Evolutionary conservation across 1,284 basidiomycete genomes (phyloP).

Genomic region (Microbotryomycetes sp.): DNA sequence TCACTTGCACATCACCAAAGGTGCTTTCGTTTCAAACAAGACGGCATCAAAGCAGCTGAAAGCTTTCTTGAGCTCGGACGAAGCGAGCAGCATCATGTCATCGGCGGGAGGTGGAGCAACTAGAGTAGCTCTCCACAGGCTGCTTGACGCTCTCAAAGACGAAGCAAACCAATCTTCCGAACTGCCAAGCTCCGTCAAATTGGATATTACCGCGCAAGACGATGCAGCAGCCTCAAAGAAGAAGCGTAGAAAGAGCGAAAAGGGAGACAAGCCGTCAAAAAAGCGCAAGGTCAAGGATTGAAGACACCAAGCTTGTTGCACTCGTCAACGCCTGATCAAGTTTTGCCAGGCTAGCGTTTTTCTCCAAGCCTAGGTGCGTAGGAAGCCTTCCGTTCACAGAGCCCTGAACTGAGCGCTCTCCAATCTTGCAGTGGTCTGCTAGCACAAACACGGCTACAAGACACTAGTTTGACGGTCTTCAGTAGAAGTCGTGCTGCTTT

Average conservation of each 20-base stretch:
- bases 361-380: too few relatives aligned
- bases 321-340: too few relatives aligned
- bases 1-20: slow-evolving; percentile 5
- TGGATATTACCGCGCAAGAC: not conserved
- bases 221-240: not conserved
- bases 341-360: too few relatives aligned
- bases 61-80: slow-evolving; percentile 11
- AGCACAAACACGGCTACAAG: too few relatives aligned
- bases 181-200: not conserved
- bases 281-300: slow-evolving; percentile 16
- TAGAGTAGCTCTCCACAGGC: slow-evolving; percentile 9
- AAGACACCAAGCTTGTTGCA: too few relatives aligned
- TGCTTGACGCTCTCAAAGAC: slow-evolving; percentile 16
- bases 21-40: not conserved
- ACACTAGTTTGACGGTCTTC: too few relatives aligned
- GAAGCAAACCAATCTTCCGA: not conserved
- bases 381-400: too few relatives aligned
- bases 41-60: slow-evolving; percentile 1
- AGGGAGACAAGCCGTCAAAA: slow-evolving; percentile 12
- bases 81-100: slow-evolving; percentile 5
- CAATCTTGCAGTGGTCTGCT: too few relatives aligned
- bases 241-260: slow-evolving; percentile 22
- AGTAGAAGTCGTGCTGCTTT: too few relatives aligned
- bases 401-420: too few relatives aligned
- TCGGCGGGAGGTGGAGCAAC: slow-evolving; percentile 11